A percentile compares a stretch with the other conserved stretches of the same genome.
Conservation (phyloP, 495 filamentous ascomycete species). For the Hypoxylon cercidicola region DNA sequence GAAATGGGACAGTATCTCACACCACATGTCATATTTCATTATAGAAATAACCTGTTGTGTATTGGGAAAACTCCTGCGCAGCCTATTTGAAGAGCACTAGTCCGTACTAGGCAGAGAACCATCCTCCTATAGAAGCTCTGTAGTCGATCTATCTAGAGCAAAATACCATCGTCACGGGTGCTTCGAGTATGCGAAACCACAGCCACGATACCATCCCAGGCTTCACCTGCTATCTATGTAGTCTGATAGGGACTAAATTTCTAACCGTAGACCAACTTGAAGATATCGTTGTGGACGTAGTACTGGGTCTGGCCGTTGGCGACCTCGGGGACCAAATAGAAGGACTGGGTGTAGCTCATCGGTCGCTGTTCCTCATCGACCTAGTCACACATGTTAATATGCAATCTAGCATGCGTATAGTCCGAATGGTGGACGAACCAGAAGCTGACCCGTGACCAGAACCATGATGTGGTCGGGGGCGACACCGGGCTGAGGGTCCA, state of each 20-base stretch:
- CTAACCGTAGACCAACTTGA: slow-evolving; percentile 78
- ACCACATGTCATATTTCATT: background rate
- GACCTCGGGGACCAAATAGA: slow-evolving; percentile 80
- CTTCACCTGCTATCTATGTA: background rate
- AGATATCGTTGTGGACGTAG: slow-evolving; percentile 92
- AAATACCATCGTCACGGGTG: slow-evolving; percentile 13
- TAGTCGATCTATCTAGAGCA: slow-evolving; percentile 27
- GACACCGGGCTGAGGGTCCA: slow-evolving; percentile 86
- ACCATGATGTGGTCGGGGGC: slow-evolving; percentile 61
- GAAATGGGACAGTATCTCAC: background rate
- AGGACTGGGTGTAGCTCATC: slow-evolving; percentile 86
- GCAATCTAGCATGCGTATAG: background rate
- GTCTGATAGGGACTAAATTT: background rate
- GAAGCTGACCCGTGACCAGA: slow-evolving; percentile 82
- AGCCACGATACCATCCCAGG: slow-evolving; percentile 2
- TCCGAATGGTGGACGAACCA: slow-evolving; percentile 62
- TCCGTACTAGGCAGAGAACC: slow-evolving; percentile 7
- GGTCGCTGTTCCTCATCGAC: slow-evolving; percentile 82
- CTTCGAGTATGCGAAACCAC: background rate
- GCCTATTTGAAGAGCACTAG: slow-evolving; percentile 28
- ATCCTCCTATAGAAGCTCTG: slow-evolving; percentile 13
- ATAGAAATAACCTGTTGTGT: background rate
- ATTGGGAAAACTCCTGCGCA: slow-evolving; percentile 14
- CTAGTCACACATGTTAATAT: slow-evolving; percentile 55
- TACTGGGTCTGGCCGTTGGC: slow-evolving; percentile 63